Conservation (phyloP, 2,329 filamentous ascomycete genomes). For the Dactylellina haptotyla region DNA sequence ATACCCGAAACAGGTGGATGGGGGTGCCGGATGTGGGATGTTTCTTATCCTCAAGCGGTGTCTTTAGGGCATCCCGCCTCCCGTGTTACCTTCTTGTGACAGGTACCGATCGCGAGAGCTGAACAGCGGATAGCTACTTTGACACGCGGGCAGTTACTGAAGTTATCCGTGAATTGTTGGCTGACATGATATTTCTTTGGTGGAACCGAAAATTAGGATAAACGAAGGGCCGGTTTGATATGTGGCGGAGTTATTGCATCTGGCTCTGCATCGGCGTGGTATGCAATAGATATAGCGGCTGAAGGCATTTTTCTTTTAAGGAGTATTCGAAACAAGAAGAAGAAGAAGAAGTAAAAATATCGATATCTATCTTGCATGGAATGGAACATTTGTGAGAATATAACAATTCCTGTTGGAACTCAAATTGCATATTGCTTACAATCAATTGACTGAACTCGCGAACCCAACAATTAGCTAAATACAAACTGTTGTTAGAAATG, state of each 20-base stretch:
- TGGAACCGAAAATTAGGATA: too few species aligned
- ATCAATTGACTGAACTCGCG: background rate
- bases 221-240: background rate
- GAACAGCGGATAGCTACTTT: conserved; percentile 8
- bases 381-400: background rate
- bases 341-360: background rate
- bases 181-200: too few species aligned
- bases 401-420: too few species aligned
- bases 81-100: conserved; percentile 32
- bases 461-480: background rate
- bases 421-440: too few species aligned
- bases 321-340: background rate
- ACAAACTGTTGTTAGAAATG: too few species aligned
- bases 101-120: conserved; percentile 9
- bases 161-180: too few species aligned
- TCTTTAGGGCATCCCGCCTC: conserved; percentile 21
- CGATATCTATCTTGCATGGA: background rate
- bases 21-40: conserved; percentile 29
- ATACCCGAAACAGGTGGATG: conserved; percentile 26
- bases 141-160: background rate
- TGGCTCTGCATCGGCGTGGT: conserved; percentile 20
- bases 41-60: background rate
- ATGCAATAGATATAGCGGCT: background rate
- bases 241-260: background rate
- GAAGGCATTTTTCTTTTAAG: background rate